Evolutionary conservation across 768 basidiomycete species (phyloP).

Genomic region (Naganishia vaughanmartiniae): DNA sequence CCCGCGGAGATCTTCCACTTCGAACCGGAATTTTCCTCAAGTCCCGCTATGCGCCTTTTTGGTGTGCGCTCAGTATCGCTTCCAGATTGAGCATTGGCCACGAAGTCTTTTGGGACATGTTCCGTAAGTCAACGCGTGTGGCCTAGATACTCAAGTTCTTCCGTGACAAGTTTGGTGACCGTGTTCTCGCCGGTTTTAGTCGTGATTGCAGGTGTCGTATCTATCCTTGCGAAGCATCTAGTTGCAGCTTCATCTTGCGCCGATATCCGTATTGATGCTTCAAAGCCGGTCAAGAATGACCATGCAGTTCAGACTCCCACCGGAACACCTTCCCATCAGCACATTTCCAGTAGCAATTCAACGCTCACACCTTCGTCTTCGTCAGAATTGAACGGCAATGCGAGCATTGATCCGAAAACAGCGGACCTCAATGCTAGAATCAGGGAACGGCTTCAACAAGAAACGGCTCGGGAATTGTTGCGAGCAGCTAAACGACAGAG

Average conservation of each 20-base stretch:
- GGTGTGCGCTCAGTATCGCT: conserved; percentile 41
- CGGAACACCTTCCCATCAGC: background rate
- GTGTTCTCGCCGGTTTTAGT: background rate
- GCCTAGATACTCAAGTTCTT: background rate
- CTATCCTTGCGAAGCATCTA: conserved; percentile 9
- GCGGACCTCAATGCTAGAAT: conserved; percentile 1
- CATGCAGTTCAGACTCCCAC: background rate
- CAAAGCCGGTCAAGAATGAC: background rate
- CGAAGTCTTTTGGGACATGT: conserved; percentile 45
- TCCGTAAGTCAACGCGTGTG: conserved; percentile 23
- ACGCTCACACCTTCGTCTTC: background rate
- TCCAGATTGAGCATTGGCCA: conserved; percentile 39
- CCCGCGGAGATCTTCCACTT: conserved; percentile 31
- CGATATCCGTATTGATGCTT: background rate
- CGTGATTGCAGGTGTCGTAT: conserved; percentile 3
- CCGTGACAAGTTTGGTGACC: background rate
- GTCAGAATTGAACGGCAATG: background rate
- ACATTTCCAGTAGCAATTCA: background rate
- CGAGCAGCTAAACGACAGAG: background rate
- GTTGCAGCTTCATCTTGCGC: background rate
- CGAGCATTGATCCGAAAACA: background rate
- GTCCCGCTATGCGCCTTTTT: conserved; percentile 44
- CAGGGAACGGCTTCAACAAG: background rate
- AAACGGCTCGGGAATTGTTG: background rate
- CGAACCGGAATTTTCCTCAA: conserved; percentile 40